A percentile compares a stretch with the other conserved stretches of the same genome.
Conservation (phyloP, 2,329 filamentous ascomycete species). For the Exserohilum rostratum region DNA sequence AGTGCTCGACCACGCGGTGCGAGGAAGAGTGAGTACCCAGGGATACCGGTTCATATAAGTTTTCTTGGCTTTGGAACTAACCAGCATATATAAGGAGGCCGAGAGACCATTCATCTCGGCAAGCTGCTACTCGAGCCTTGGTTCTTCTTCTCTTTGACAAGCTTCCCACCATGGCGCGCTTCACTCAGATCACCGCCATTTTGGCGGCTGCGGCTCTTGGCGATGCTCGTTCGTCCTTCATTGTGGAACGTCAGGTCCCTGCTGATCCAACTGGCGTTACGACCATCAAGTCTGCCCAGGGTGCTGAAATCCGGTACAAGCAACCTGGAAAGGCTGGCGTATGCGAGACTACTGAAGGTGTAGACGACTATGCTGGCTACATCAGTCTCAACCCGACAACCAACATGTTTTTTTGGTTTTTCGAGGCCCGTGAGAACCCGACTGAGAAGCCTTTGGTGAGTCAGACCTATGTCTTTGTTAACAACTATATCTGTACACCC, state of each 20-base stretch:
- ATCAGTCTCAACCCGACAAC: constrained; percentile 44
- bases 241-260: constrained; percentile 38
- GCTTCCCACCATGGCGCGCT: constrained; percentile 30
- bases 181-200: constrained; percentile 27
- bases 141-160: constrained; percentile 14
- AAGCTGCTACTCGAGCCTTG: constrained; percentile 7
- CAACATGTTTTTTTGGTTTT: constrained; percentile 56
- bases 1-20: not conserved
- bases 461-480: not conserved
- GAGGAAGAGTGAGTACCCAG: not conserved
- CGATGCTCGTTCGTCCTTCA: constrained; percentile 31
- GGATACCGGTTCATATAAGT: not conserved
- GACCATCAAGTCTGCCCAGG: constrained; percentile 43
- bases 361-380: constrained; percentile 48
- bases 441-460: constrained; percentile 35
- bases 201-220: constrained; percentile 26
- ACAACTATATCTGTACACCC: not conserved
- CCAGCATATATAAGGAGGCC: constrained; percentile 13
- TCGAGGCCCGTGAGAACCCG: constrained; percentile 55
- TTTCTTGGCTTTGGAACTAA: not conserved
- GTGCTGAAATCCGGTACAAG: constrained; percentile 45
- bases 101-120: not conserved
- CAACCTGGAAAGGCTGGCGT: constrained; percentile 49
- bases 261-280: constrained; percentile 39
- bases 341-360: constrained; percentile 50